Evolutionary conservation across 2,329 filamentous ascomycete species (phyloP).

Genomic region (Colletotrichum sp.): DNA sequence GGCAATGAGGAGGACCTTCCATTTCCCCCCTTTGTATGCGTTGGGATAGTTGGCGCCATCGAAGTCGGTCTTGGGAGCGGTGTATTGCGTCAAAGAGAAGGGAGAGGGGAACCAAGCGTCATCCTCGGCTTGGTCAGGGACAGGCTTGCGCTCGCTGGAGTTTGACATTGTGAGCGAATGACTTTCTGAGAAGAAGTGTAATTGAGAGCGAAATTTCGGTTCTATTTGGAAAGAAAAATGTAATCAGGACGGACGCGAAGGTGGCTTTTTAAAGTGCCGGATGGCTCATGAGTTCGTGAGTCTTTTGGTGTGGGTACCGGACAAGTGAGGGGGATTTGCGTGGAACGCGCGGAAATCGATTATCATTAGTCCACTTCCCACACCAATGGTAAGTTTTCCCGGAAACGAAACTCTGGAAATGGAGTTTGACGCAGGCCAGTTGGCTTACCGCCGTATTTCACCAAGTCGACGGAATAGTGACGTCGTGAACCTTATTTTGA

Average conservation of each 20-base stretch:
- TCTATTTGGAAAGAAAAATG: background rate
- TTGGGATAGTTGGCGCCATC: background rate
- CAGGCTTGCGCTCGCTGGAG: slow-evolving; percentile 13
- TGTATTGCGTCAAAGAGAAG: slow-evolving; percentile 25
- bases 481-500: background rate
- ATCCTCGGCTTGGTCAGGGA: slow-evolving; percentile 25
- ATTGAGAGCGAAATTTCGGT: background rate
- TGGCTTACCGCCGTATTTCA: background rate
- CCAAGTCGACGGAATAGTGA: background rate
- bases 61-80: background rate
- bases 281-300: background rate
- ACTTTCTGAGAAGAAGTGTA: background rate
- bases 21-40: background rate
- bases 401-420: background rate
- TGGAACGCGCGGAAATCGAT: background rate
- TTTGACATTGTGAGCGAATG: background rate
- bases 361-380: background rate
- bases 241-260: background rate
- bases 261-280: background rate
- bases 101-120: slow-evolving; percentile 26
- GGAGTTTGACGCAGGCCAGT: background rate
- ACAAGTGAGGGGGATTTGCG: background rate
- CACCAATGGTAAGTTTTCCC: background rate
- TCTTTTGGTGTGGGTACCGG: background rate
- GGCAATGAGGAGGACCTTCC: background rate